Percentiles rank a stretch among this genome's conserved stretches.
These are phyloP conservation scores for Fusarium verticillioides DNA, from an alignment of 2,329 filamentous ascomycete species.

Conservation along the genomic window DNA sequence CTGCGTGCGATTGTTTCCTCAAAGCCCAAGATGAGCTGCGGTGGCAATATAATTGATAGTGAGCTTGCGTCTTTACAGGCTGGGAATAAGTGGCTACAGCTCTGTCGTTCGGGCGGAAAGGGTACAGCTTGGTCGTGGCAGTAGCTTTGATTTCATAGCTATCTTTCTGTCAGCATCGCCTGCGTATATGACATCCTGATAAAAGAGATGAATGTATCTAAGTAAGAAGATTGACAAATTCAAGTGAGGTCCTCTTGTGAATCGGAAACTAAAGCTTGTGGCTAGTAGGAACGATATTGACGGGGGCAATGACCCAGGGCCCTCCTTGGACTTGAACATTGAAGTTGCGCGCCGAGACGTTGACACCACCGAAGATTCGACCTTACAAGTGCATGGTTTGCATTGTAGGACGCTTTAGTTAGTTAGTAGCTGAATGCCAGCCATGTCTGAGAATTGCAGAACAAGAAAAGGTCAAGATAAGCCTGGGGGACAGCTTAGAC, in stretches of 20 bases:
- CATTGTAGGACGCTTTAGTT: rapidly evolving
- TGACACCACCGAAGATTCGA: too few species aligned
- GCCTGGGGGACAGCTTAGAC: neutral
- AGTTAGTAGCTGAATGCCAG: neutral
- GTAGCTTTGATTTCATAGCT: neutral
- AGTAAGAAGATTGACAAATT: too few species aligned
- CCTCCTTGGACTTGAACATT: neutral
- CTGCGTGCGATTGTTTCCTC: neutral
- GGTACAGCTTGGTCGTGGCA: too few species aligned
- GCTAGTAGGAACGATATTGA: neutral
- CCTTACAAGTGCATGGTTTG: neutral
- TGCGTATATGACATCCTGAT: neutral
- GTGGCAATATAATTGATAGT: neutral
- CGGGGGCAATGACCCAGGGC: too few species aligned
- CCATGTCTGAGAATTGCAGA: rapidly evolving
- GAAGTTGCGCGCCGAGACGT: neutral
- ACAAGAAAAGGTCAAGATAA: neutral
- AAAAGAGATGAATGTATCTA: neutral
- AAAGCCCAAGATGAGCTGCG: neutral
- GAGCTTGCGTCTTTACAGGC: rapidly evolving
- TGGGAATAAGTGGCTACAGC: too few species aligned
- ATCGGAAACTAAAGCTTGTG: neutral
- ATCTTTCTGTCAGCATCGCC: neutral
- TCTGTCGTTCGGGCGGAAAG: neutral
- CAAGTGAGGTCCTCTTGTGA: neutral